Conservation (phyloP, 116 monocot genomes). For the Papilionanthe hybrid region DNA sequence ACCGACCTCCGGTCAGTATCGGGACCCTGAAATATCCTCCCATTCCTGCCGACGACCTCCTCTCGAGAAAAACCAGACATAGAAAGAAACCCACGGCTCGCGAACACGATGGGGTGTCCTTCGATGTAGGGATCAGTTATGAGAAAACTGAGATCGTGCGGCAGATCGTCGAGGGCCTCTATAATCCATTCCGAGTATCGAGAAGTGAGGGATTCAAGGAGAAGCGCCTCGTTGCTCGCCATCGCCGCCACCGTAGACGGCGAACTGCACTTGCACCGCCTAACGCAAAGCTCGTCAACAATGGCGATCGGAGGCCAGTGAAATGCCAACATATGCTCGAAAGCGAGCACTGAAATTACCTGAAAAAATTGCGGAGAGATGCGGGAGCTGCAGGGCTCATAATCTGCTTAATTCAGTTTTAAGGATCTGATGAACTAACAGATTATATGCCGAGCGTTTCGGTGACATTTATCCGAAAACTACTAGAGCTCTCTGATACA, state of each 20-base stretch:
- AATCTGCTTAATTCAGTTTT: neutral
- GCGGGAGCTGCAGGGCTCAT: neutral
- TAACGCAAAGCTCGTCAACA: neutral
- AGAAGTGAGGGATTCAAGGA: constrained; percentile 45
- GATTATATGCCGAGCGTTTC: neutral
- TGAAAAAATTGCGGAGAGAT: neutral
- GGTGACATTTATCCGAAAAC: neutral
- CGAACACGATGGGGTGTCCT: constrained; percentile 94
- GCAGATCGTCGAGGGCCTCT: constrained; percentile 64
- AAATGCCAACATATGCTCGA: constrained; percentile 7
- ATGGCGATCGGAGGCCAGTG: neutral
- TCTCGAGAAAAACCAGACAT: constrained; percentile 53
- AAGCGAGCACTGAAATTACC: neutral
- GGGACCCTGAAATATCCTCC: constrained; percentile 78
- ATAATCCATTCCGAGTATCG: constrained; percentile 67
- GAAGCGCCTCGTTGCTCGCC: constrained; percentile 15
- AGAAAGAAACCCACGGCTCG: constrained; percentile 60
- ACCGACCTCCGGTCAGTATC: constrained; percentile 62
- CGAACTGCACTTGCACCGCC: neutral
- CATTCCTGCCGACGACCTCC: constrained; percentile 75
- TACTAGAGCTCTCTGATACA: neutral
- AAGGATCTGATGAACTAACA: neutral
- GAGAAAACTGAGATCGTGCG: constrained; percentile 43
- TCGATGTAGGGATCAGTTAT: constrained; percentile 73
- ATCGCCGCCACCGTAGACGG: constrained; percentile 7